Conservation (phyloP, 768 basidiomycete species). For the Termitomyces sp. region DNA sequence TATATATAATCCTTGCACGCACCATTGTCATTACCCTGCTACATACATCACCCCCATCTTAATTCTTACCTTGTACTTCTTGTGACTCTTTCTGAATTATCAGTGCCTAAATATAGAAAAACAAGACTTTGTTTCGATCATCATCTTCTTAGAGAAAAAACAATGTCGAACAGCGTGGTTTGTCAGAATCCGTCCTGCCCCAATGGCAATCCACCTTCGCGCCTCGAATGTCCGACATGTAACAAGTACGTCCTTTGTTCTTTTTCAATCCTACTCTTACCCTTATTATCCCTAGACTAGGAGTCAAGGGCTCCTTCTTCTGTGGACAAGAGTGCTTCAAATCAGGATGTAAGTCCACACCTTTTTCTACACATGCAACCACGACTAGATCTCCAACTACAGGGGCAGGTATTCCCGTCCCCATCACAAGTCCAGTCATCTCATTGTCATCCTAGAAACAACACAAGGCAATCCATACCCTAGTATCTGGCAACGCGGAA, state of each 20-base stretch:
- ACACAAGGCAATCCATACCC: slow-evolving; percentile 74
- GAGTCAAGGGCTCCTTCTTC: slow-evolving; percentile 83
- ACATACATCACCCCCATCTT: slow-evolving; percentile 12
- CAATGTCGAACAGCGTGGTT: slow-evolving; percentile 22
- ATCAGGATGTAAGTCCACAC: slow-evolving; percentile 68
- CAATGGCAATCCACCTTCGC: slow-evolving; percentile 82
- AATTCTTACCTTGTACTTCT: not conserved
- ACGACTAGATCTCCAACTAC: slow-evolving; percentile 1
- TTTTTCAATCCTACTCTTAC: slow-evolving; percentile 7
- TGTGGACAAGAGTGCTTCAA: slow-evolving; percentile 98
- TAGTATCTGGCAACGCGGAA: slow-evolving; percentile 33
- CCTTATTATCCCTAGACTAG: slow-evolving; percentile 48
- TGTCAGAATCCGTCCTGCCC: slow-evolving; percentile 74
- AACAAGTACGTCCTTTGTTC: slow-evolving; percentile 61
- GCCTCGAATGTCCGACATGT: slow-evolving; percentile 91
- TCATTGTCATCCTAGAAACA: slow-evolving; percentile 53
- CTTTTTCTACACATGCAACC: not conserved
- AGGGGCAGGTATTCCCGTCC: slow-evolving; percentile 24
- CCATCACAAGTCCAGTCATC: slow-evolving; percentile 5
- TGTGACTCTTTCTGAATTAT: not conserved
- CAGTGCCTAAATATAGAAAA: slow-evolving; percentile 12
- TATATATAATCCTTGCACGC: slow-evolving; percentile 23
- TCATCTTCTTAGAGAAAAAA: slow-evolving; percentile 6
- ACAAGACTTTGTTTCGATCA: slow-evolving; percentile 7
- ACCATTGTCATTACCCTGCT: slow-evolving; percentile 15